A percentile compares a stretch with the other conserved stretches of the same genome.
phyloP scores from a whole-genome alignment of 768 basidiomycete genomes.

The Xanthoconium stramineum region DNA sequence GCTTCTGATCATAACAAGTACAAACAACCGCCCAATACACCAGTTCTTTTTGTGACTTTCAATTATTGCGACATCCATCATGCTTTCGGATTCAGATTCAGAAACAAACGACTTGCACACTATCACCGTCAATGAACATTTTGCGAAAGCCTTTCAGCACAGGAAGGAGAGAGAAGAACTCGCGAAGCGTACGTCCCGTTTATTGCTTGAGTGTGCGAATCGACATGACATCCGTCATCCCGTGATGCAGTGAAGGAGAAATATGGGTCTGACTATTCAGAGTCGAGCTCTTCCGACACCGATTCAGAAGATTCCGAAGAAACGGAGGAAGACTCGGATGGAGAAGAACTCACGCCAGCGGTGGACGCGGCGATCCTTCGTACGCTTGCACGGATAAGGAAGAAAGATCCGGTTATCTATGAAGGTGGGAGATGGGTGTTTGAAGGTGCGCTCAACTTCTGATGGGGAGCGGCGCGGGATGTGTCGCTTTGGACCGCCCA shows the following conservation, averaged over 20 bases:
- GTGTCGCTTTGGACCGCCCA: not conserved
- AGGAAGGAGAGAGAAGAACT: constrained; percentile 86
- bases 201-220: not conserved
- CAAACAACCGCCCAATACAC: constrained; percentile 12
- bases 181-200: constrained; percentile 54
- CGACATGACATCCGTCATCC: not conserved
- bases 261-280: constrained; percentile 72
- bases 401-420: constrained; percentile 84
- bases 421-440: constrained; percentile 67
- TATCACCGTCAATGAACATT: constrained; percentile 70
- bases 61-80: constrained; percentile 24
- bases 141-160: constrained; percentile 78
- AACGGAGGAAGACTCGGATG: constrained; percentile 91
- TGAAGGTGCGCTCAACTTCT: constrained; percentile 52
- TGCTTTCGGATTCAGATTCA: constrained; percentile 51
- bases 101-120: constrained; percentile 43
- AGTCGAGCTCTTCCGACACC: constrained; percentile 5
- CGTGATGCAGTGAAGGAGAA: constrained; percentile 69
- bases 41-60: no score
- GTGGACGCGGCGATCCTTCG: constrained; percentile 93
- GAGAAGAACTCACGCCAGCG: constrained; percentile 89
- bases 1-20: constrained; percentile 17
- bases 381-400: constrained; percentile 81
- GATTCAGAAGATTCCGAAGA: constrained; percentile 61
- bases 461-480: not conserved